Percentiles rank a stretch among this genome's conserved stretches.
Evolutionary conservation across 2,329 filamentous ascomycete genomes (phyloP).

Genomic region (Parasarocladium wereldwijsianum): DNA sequence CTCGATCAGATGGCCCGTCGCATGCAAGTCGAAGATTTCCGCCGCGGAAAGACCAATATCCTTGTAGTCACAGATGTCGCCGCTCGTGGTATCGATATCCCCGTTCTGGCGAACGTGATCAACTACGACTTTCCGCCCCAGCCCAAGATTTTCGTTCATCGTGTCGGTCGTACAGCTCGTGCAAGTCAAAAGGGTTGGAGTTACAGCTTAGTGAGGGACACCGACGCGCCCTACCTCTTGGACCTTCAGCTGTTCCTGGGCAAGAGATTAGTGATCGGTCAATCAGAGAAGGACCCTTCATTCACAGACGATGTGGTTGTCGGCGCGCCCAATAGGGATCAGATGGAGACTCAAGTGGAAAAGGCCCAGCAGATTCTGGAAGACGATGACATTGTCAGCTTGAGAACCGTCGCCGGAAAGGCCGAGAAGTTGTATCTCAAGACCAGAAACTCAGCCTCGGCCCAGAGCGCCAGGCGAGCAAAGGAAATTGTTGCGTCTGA

Average conservation of each 20-base stretch:
- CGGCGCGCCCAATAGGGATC: slow-evolving; percentile 58
- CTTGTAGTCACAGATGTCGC: slow-evolving; percentile 94
- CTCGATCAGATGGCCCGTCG: slow-evolving; percentile 88
- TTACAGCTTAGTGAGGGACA: slow-evolving; percentile 80
- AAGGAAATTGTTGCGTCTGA: slow-evolving; percentile 60
- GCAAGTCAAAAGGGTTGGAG: slow-evolving; percentile 88
- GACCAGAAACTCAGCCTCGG: slow-evolving; percentile 79
- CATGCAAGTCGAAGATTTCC: slow-evolving; percentile 82
- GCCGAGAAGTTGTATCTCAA: slow-evolving; percentile 87
- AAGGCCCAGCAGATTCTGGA: slow-evolving; percentile 67
- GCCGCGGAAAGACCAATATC: slow-evolving; percentile 72
- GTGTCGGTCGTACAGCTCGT: slow-evolving; percentile 89
- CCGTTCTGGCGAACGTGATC: slow-evolving; percentile 88
- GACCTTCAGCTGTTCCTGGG: slow-evolving; percentile 91
- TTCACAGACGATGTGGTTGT: slow-evolving; percentile 76
- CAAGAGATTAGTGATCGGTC: slow-evolving; percentile 65
- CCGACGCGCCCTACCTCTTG: slow-evolving; percentile 80
- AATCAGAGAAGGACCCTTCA: slow-evolving; percentile 44
- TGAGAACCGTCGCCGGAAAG: slow-evolving; percentile 64
- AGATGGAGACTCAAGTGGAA: slow-evolving; percentile 63
- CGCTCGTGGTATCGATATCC: slow-evolving; percentile 94
- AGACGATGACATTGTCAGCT: slow-evolving; percentile 56
- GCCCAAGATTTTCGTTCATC: slow-evolving; percentile 91
- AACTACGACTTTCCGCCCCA: slow-evolving; percentile 98
- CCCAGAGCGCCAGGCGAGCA: slow-evolving; percentile 76